Percentiles rank a stretch among this genome's conserved stretches.
phyloP scores from a whole-genome alignment of 176 grass and related monocot species.

The Calamus simplicifolius region DNA sequence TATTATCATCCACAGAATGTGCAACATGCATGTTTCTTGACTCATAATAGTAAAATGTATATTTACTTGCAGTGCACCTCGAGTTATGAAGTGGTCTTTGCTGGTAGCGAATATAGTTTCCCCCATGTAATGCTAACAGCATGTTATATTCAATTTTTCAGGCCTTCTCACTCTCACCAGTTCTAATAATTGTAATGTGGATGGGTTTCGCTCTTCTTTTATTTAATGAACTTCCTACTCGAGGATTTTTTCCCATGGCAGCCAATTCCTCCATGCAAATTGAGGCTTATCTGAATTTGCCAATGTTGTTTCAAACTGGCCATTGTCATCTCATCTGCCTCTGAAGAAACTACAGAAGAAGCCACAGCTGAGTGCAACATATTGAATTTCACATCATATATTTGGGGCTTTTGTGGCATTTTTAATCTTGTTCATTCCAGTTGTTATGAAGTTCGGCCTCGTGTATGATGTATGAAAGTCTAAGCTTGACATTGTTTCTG shows the following conservation, averaged over 20 bases:
- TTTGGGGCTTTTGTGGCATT: slow-evolving; percentile 10
- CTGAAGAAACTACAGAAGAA: slow-evolving; percentile 25
- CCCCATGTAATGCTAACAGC: not conserved
- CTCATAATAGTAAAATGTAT: too few species aligned
- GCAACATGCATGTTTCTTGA: too few species aligned
- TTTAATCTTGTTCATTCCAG: slow-evolving; percentile 14
- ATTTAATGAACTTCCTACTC: not conserved
- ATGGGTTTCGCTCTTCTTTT: not conserved
- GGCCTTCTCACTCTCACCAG: not conserved
- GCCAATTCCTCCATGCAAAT: slow-evolving; percentile 7
- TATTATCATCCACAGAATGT: too few species aligned
- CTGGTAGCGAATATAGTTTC: not conserved
- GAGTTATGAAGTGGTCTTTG: too few species aligned
- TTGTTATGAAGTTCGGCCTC: slow-evolving; percentile 10
- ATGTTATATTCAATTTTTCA: not conserved
- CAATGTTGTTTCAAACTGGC: slow-evolving; percentile 7
- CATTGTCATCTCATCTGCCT: slow-evolving; percentile 20
- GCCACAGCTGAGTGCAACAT: slow-evolving; percentile 14
- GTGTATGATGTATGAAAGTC: not conserved
- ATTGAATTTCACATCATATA: slow-evolving; percentile 19
- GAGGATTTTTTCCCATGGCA: slow-evolving; percentile 1
- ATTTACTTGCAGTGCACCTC: too few species aligned
- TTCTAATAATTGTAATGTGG: not conserved
- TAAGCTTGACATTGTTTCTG: too few species aligned
- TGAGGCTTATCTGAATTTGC: not conserved